phyloP scores from a whole-genome alignment of 495 filamentous ascomycete genomes.

The Aspergillus panamensis region DNA sequence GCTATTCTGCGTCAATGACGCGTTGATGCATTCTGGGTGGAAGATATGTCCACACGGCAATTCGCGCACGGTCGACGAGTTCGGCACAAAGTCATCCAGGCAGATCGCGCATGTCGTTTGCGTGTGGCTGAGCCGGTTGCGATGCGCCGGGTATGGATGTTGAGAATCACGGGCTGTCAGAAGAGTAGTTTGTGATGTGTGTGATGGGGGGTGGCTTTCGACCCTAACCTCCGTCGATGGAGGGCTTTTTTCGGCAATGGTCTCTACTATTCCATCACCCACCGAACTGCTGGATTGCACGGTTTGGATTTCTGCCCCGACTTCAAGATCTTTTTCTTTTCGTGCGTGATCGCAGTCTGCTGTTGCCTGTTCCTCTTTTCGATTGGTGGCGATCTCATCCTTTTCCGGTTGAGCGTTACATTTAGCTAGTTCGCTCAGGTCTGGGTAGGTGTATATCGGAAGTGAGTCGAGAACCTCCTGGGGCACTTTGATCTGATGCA shows the following conservation, averaged over 20 bases:
- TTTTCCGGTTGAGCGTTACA: conserved; percentile 1
- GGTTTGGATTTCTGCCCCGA: background rate
- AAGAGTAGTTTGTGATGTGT: background rate
- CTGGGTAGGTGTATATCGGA: conserved; percentile 69
- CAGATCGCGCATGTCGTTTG: conserved; percentile 77
- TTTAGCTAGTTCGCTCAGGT: conserved; percentile 28
- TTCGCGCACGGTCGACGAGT: conserved; percentile 68
- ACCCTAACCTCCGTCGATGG: background rate
- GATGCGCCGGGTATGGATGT: background rate
- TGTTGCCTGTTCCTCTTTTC: background rate
- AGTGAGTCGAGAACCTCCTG: conserved; percentile 62
- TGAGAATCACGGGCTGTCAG: background rate
- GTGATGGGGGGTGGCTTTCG: background rate
- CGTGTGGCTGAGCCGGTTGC: conserved; percentile 29
- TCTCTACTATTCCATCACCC: background rate
- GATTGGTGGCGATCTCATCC: background rate
- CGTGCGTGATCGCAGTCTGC: background rate
- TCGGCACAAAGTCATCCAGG: conserved; percentile 71
- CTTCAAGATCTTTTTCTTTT: background rate
- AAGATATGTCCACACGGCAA: conserved; percentile 88
- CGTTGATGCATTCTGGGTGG: conserved; percentile 84
- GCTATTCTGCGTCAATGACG: conserved; percentile 65
- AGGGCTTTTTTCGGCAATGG: background rate
- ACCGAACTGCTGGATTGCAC: background rate
- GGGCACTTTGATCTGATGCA: conserved; percentile 71